Evolutionary conservation across 2,329 filamentous ascomycete genomes (phyloP), one percentile per base, ranked within the genome.

Genomic region (Xylogone sp.): DNA sequence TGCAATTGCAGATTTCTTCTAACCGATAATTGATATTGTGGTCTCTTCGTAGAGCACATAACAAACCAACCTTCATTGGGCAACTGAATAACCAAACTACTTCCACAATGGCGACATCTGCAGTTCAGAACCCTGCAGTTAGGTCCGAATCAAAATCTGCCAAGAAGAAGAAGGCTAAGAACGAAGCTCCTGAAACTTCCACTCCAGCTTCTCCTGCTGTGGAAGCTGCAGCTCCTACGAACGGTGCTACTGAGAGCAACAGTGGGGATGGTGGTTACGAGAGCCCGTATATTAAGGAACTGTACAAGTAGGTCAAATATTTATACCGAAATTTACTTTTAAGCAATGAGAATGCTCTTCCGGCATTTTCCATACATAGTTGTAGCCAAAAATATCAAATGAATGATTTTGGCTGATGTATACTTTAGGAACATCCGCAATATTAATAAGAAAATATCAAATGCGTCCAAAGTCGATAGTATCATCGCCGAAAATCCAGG

Each of bases 381-480:
- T 53, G 54, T 42, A 34, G 48, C 48, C n/a, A 39, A 4, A 16
- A 39, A 39, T 7, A 4, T 13, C n/a, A 18, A 16, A 39, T 39
- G 34, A 39, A 34, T 39, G 49, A 45, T 48, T 21, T 59, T 64
- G 56, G 65, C 46, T 21, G 24, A 22, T 43, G 22, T n/a, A 8
- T 49, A n/a, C 50, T 18, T 20, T 55, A 90, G 86, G 76, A 90
- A 83, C 71, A 88, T 97, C 63, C 91, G 93, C 66, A 96, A 94
- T 71, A 75, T 94, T 65, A 88, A 85, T 77, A 97, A 97, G 82
- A 97, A 97, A 75, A 85, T 97, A 39, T 39, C 79, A 66, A 84
- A 86, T 68, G 84, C 84, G 59, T 79, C 82, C 62, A 91, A 88
- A 73, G 86, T 87, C 65, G 86, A 91, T 61, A 64, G 76, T 46